These are phyloP conservation scores for Aspergillus clavatus DNA, from an alignment of 2,329 filamentous ascomycete genomes.

Conservation along the genomic window DNA sequence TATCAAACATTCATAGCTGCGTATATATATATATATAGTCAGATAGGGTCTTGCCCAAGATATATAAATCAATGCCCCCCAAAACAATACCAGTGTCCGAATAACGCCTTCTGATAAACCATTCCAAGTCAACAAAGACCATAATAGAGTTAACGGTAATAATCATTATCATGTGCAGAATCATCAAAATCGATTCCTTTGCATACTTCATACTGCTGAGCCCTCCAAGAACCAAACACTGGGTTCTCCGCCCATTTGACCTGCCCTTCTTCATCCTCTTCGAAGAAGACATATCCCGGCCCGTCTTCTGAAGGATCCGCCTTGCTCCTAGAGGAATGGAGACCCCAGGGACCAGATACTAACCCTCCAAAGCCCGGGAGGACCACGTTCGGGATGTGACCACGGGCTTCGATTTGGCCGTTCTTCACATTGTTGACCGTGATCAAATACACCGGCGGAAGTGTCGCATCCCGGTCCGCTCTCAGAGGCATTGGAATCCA, in stretches of 20 bases:
- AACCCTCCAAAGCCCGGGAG: slow-evolving; percentile 31
- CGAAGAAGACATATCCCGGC: slow-evolving; percentile 40
- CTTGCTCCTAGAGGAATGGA: slow-evolving; percentile 6
- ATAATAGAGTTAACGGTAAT: slow-evolving; percentile 18
- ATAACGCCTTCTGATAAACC: slow-evolving; percentile 4
- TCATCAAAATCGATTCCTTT: slow-evolving; percentile 34
- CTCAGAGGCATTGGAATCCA: slow-evolving; percentile 36
- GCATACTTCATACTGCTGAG: slow-evolving; percentile 34
- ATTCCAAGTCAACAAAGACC: slow-evolving; percentile 9
- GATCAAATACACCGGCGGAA: slow-evolving; percentile 36
- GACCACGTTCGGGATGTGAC: slow-evolving; percentile 32
- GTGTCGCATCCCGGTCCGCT: slow-evolving; percentile 25
- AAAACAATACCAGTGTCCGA: not conserved
- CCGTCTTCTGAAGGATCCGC: slow-evolving; percentile 9
- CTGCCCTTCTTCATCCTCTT: slow-evolving; percentile 30
- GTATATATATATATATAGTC: no score
- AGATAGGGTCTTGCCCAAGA: not conserved
- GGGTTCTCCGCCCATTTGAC: slow-evolving; percentile 31
- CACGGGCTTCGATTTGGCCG: slow-evolving; percentile 33
- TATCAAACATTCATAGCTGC: no score
- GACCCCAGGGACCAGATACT: slow-evolving; percentile 24
- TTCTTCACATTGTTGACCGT: slow-evolving; percentile 34
- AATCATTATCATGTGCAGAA: slow-evolving; percentile 14
- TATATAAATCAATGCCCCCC: not conserved
- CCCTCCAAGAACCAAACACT: slow-evolving; percentile 36